A percentile compares a stretch with the other conserved stretches of the same genome.
Evolutionary conservation across 192 early-diverging fungal species (phyloP).

Genomic region (Podila verticillata): DNA sequence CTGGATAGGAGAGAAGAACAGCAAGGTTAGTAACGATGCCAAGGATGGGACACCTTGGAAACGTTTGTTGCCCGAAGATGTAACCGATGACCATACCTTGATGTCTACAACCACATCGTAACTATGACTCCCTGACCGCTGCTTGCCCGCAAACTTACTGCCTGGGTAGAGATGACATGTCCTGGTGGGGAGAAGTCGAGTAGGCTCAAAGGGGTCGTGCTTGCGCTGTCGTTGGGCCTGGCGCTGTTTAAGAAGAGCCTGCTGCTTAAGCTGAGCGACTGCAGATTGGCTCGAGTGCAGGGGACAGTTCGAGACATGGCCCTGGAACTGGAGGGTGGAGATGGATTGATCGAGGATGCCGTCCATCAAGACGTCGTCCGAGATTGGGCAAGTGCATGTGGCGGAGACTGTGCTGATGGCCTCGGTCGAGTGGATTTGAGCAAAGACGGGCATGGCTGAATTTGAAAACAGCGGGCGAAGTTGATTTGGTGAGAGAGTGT

Average conservation of each 20-base stretch:
- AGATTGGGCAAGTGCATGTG: slow-evolving; percentile 1
- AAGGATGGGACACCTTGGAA: not conserved
- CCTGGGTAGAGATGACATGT: slow-evolving; percentile 67
- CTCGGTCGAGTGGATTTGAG: not conserved
- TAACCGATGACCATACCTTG: slow-evolving; percentile 60
- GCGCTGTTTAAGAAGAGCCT: not conserved
- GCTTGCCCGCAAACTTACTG: slow-evolving; percentile 72
- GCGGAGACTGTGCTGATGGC: not conserved
- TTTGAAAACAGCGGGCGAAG: not conserved
- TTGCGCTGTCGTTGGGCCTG: not conserved
- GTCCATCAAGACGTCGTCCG: not conserved
- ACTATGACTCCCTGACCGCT: slow-evolving; percentile 66
- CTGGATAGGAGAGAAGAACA: slow-evolving; percentile 29
- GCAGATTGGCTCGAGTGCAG: not conserved
- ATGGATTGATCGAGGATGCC: not conserved
- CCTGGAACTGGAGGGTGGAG: not conserved
- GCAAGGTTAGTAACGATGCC: not conserved
- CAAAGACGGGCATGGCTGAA: not conserved
- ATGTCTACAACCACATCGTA: slow-evolving; percentile 80
- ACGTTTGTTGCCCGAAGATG: too few relatives aligned
- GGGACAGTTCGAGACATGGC: not conserved
- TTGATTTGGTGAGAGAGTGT: not conserved
- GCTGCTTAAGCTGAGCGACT: not conserved
- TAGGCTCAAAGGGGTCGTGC: slow-evolving; percentile 21
- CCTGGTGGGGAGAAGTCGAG: slow-evolving; percentile 33